Evolutionary conservation across 768 basidiomycete genomes (phyloP).

Genomic region (Hypsizygus marmoreus): DNA sequence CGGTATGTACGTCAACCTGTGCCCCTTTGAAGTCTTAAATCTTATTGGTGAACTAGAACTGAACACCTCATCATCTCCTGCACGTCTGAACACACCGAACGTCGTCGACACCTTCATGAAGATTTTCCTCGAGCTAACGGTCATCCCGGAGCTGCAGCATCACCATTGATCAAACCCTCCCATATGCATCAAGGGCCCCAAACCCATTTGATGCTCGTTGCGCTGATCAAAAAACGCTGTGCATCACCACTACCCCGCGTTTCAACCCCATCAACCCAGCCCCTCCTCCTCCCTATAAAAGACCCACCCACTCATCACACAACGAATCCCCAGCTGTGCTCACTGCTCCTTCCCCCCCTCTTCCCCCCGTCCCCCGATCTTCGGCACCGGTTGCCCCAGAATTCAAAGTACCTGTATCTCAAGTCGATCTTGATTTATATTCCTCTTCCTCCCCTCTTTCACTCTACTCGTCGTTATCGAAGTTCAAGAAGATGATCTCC

Average conservation of each 20-base stretch:
- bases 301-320: neutral
- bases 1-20: too few species aligned
- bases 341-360: conserved; percentile 8
- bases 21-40: too few species aligned
- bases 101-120: neutral
- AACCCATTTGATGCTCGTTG: too few species aligned
- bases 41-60: too few species aligned
- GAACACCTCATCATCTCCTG: too few species aligned
- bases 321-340: conserved; percentile 18
- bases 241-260: conserved; percentile 6
- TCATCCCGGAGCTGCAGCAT: too few species aligned
- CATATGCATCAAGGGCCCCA: too few species aligned
- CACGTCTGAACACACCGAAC: neutral
- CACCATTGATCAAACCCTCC: too few species aligned
- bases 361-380: conserved; percentile 10
- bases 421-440: neutral
- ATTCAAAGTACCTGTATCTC: conserved; percentile 10
- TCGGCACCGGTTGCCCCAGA: conserved; percentile 23
- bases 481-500: conserved; percentile 17
- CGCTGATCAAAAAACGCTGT: too few species aligned
- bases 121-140: too few species aligned
- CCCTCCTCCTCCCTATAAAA: conserved; percentile 5
- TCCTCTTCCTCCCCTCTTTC: conserved; percentile 6
- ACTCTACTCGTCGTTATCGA: conserved; percentile 2
- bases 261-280: conserved; percentile 10